These are phyloP conservation scores for Clonostachys solani DNA, from an alignment of 2,329 filamentous ascomycete genomes.

Conservation along the genomic window DNA sequence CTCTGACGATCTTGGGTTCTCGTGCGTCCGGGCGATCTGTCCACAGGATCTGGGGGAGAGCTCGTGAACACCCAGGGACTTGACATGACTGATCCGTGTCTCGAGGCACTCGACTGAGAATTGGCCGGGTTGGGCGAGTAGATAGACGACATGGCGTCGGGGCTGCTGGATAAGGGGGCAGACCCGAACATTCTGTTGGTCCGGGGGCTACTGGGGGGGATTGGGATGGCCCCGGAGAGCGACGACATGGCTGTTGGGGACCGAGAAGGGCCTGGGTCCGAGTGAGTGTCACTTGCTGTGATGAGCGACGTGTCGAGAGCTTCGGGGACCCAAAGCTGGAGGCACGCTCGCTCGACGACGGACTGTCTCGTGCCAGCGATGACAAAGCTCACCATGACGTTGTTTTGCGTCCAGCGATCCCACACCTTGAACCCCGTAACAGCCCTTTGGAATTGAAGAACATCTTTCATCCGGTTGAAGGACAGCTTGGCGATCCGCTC, in stretches of 20 bases:
- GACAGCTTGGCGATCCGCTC: slow-evolving; percentile 9
- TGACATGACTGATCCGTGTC: no score
- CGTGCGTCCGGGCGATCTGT: not conserved
- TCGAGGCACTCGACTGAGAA: no score
- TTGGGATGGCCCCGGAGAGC: no score
- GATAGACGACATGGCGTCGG: no score
- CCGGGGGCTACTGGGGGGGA: no score
- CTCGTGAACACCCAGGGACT: no score
- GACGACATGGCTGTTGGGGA: no score
- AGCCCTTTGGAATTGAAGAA: slow-evolving; percentile 15
- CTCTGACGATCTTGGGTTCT: not conserved
- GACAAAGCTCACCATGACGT: slow-evolving; percentile 10
- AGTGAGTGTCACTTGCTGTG: not conserved
- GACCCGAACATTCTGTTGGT: no score
- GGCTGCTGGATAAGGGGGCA: no score
- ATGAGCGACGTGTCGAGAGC: slow-evolving; percentile 7
- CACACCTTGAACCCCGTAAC: slow-evolving; percentile 14
- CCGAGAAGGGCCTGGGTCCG: no score
- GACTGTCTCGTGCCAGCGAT: slow-evolving; percentile 2
- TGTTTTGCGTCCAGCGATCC: slow-evolving; percentile 9
- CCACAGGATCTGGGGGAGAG: not conserved
- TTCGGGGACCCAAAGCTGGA: slow-evolving; percentile 14
- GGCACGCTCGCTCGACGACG: slow-evolving; percentile 9
- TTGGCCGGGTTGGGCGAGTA: no score
- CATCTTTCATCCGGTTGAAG: slow-evolving; percentile 9